These are phyloP conservation scores for Paraphaeosphaeria minitans DNA, from an alignment of 2,329 filamentous ascomycete genomes.

Conservation along the genomic window DNA sequence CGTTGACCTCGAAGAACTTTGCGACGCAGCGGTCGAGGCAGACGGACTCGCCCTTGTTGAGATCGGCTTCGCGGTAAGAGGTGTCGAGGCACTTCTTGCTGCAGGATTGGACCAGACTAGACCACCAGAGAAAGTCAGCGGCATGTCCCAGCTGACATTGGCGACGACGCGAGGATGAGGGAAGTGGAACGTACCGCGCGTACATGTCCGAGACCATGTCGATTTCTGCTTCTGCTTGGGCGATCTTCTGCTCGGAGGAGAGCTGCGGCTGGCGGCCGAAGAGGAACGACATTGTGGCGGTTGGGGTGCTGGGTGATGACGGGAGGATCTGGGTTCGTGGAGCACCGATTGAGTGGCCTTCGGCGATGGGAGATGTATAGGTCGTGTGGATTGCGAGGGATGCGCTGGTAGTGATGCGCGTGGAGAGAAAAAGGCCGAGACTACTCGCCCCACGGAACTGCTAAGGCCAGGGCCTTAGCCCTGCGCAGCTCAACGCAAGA, in stretches of 20 bases:
- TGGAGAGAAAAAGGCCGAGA: slow-evolving; percentile 2
- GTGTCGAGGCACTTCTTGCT: slow-evolving; percentile 90
- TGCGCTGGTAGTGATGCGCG: not conserved
- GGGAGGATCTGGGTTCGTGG: not conserved
- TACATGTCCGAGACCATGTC: slow-evolving; percentile 98
- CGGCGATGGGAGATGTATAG: not conserved
- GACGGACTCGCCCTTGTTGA: slow-evolving; percentile 98
- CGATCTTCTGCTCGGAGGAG: slow-evolving; percentile 95
- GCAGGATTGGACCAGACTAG: slow-evolving; percentile 84
- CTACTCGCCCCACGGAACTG: no score
- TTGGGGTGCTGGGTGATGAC: not conserved
- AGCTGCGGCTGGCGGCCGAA: slow-evolving; percentile 75
- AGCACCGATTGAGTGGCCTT: not conserved
- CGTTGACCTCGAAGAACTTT: slow-evolving; percentile 98
- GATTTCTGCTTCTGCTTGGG: slow-evolving; percentile 93
- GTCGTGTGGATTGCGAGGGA: not conserved
- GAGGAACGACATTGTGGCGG: slow-evolving; percentile 44
- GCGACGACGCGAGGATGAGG: not conserved
- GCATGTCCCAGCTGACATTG: slow-evolving; percentile 3
- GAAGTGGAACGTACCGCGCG: slow-evolving; percentile 71
- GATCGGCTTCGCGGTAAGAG: slow-evolving; percentile 92
- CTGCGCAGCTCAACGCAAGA: no score
- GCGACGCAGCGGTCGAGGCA: slow-evolving; percentile 96
- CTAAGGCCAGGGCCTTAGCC: no score
- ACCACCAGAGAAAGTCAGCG: slow-evolving; percentile 5